These are phyloP conservation scores for Pseudomonodictys pantanalensis DNA, from an alignment of 495 filamentous ascomycete genomes.

Conservation along the genomic window DNA sequence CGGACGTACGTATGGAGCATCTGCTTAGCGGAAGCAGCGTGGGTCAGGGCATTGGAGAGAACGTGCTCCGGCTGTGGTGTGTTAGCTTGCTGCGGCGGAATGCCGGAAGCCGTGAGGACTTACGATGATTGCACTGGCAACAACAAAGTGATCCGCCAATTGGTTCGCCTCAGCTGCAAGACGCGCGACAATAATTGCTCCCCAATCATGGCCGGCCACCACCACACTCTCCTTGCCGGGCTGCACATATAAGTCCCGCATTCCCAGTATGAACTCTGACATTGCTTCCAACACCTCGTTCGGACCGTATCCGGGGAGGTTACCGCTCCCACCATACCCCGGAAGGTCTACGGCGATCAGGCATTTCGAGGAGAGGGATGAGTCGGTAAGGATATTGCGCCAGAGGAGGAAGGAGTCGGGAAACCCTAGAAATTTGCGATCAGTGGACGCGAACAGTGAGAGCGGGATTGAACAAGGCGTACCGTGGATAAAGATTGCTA, in stretches of 20 bases:
- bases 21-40: slow-evolving; percentile 44
- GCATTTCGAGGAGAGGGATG: slow-evolving; percentile 38
- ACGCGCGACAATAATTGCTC: slow-evolving; percentile 50
- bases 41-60: slow-evolving; percentile 11
- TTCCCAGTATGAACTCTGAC: slow-evolving; percentile 48
- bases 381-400: slow-evolving; percentile 44
- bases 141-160: slow-evolving; percentile 53
- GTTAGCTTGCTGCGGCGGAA: neutral
- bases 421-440: slow-evolving; percentile 40
- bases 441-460: neutral
- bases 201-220: slow-evolving; percentile 59
- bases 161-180: slow-evolving; percentile 55
- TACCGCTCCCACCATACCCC: slow-evolving; percentile 55
- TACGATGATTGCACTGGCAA: slow-evolving; percentile 52
- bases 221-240: slow-evolving; percentile 42
- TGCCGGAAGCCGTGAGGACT: slow-evolving; percentile 18
- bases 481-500: slow-evolving; percentile 57
- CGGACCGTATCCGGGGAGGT: slow-evolving; percentile 47
- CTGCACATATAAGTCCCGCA: slow-evolving; percentile 46
- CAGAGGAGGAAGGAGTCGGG: slow-evolving; percentile 57
- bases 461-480: neutral
- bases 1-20: slow-evolving; percentile 49
- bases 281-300: slow-evolving; percentile 52
- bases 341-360: slow-evolving; percentile 56
- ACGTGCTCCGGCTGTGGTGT: slow-evolving; percentile 22